These are phyloP conservation scores for Sporothrix inflata DNA, from an alignment of 2,329 filamentous ascomycete genomes.

Conservation along the genomic window DNA sequence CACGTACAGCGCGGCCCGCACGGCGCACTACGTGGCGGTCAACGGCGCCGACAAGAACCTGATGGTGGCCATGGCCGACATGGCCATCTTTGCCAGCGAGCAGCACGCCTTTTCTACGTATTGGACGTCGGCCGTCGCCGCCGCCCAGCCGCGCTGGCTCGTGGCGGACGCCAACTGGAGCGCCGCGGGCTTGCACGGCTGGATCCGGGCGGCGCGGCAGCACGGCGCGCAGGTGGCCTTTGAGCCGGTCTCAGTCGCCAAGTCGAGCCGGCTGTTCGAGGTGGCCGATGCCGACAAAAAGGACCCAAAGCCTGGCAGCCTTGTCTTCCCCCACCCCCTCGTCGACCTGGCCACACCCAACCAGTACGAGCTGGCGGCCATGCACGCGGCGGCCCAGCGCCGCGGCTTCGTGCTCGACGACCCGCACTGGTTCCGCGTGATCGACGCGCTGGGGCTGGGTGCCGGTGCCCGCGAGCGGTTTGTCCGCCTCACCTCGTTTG, in stretches of 20 bases:
- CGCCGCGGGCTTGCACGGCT: constrained; percentile 64
- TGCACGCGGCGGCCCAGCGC: constrained; percentile 72
- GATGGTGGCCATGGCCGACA: constrained; percentile 93
- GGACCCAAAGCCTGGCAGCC: neutral
- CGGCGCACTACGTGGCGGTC: constrained; percentile 88
- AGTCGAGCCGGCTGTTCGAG: constrained; percentile 71
- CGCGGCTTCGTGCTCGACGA: constrained; percentile 66
- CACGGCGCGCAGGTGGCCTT: constrained; percentile 69
- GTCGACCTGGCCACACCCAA: constrained; percentile 83
- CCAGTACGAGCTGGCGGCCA: constrained; percentile 74
- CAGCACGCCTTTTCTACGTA: constrained; percentile 53
- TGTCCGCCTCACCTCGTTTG: constrained; percentile 64
- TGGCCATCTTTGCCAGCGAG: constrained; percentile 68
- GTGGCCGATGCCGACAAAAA: neutral
- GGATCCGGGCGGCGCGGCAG: constrained; percentile 65
- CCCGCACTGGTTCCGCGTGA: constrained; percentile 74
- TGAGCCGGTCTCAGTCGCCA: constrained; percentile 85
- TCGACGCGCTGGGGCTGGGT: constrained; percentile 76
- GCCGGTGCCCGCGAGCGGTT: constrained; percentile 70
- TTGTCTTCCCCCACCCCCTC: constrained; percentile 62
- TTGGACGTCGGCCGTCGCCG: constrained; percentile 63
- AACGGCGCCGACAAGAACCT: constrained; percentile 84
- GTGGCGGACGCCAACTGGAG: constrained; percentile 90
- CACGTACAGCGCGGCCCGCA: constrained; percentile 60
- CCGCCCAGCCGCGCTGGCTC: constrained; percentile 70